Percentiles rank a stretch among this genome's conserved stretches.
phyloP scores from a whole-genome alignment of 208 protist species.

The Trypanosoma melophagium region DNA sequence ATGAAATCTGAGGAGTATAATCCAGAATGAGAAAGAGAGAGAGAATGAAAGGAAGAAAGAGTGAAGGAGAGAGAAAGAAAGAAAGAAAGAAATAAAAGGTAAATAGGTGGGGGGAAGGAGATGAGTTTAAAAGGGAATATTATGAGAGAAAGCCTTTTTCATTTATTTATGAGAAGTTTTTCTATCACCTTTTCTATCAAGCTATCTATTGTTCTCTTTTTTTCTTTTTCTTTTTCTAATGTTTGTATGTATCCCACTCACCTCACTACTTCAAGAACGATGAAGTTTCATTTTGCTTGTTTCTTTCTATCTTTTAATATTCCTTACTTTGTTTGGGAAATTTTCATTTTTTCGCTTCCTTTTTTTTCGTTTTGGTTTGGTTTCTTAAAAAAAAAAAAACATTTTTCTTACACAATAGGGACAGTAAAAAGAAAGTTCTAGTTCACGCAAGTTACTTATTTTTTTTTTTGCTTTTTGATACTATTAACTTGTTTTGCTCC shows the following conservation, averaged over 20 bases:
- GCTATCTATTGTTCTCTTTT: neutral
- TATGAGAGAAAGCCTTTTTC: neutral
- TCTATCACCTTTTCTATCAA: neutral
- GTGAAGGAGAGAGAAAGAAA: conserved; percentile 1
- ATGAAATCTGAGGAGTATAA: neutral
- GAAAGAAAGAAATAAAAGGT: neutral
- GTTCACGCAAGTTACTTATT: too few relatives aligned
- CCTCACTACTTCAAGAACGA: neutral
- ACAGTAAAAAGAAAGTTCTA: too few relatives aligned
- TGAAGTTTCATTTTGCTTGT: neutral
- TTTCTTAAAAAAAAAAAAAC: conserved; percentile 21
- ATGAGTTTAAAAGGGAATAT: neutral
- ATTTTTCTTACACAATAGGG: neutral
- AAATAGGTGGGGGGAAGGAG: neutral
- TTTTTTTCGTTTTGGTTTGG: conserved; percentile 6
- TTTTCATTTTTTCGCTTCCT: neutral
- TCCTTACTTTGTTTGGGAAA: neutral
- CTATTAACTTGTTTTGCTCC: too few relatives aligned
- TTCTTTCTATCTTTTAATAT: neutral
- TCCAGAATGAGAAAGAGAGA: neutral
- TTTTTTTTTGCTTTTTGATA: too few relatives aligned
- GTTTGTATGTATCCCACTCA: neutral
- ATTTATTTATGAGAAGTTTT: conserved; percentile 7
- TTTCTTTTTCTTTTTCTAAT: conserved; percentile 6
- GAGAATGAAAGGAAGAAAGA: conserved; percentile 2